phyloP scores from a whole-genome alignment of 208 protist genomes.

The Wallacemonas sp. region DNA sequence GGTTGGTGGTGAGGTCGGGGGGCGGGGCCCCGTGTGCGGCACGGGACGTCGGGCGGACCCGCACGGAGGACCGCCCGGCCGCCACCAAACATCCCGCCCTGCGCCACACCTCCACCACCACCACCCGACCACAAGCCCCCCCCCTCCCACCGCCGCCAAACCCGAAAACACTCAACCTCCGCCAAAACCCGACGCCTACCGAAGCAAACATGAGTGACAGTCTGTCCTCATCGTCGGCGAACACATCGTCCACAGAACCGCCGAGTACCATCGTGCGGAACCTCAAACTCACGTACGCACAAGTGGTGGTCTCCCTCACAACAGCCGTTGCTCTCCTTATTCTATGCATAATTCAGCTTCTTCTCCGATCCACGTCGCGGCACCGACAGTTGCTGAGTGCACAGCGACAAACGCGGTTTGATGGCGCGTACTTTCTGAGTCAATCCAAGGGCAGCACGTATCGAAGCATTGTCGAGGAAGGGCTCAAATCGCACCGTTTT shows the following conservation, averaged over 20 bases:
- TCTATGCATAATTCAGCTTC: conserved; percentile 53
- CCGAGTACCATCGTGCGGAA: conserved; percentile 7
- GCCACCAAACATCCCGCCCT: no score
- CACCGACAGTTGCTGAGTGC: conserved; percentile 52
- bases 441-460: conserved; percentile 42
- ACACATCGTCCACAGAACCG: background rate
- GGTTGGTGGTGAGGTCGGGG: no score
- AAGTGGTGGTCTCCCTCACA: conserved; percentile 76
- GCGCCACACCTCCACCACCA: no score
- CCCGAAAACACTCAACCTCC: no score
- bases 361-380: conserved; percentile 56
- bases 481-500: conserved; percentile 61
- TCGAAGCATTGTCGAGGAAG: conserved; percentile 70
- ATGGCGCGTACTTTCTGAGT: conserved; percentile 69
- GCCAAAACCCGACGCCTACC: no score
- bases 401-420: conserved; percentile 75
- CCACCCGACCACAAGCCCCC: background rate
- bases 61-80: no score
- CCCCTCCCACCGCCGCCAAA: background rate
- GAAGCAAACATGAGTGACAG: conserved; percentile 6
- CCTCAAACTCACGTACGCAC: conserved; percentile 52
- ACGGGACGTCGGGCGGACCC: no score
- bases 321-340: conserved; percentile 68
- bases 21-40: no score
- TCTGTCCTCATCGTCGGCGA: background rate